Base-by-base conservation (phyloP, 441 rosid species). In the Adansonia grandidieri region DNA sequence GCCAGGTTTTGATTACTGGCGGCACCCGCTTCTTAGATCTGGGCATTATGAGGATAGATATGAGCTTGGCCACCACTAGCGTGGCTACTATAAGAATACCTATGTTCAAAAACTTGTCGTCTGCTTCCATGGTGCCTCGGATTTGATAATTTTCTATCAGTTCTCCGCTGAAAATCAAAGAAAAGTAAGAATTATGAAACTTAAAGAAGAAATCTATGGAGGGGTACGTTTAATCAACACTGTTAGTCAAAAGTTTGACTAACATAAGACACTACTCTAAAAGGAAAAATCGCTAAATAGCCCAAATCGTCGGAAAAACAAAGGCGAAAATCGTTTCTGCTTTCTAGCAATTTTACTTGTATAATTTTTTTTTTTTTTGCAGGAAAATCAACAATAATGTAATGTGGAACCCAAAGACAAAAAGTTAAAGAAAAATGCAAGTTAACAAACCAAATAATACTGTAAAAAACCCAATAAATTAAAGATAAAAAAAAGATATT, bases 11-110 rank as follows among this genome's bases (percentile, higher is more conserved):
- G 61, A 93, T 81, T 54, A 88, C 91, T 0, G 98, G 99, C 72
- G 99, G 99, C 74, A 93, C 83, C 54, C 94, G 91, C 85, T 89
- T 92, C 77, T 73, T 82, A 73, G 95, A 90, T 82, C 92, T 86
- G 20, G 86, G 88, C 82, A 86, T 82, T 37, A 88, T 53, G 77
- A 97, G 85, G 10, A 82, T 82, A 3, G 92, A 88, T 76, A 95
- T 84, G 42, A 97, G 89, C 91, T 92, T 97, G 82, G 97, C 92
- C 81, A 92, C 83, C 4, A 95, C 51, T 9, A 97, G 24, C 6
- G 98, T 95, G 81, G 94, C 96, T 24, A 86, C 85, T 42, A 95
- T 77, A 68, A 89, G 85, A 70, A 92, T 63, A 73, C 90, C 87
- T 78, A 83, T 83, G 77, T 90, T 97, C 75, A 88, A 74, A 57